Percentiles rank a stretch among this genome's conserved stretches.
Conservation (phyloP, 306 rosid genomes). For the Oemleria cerasiformis region DNA sequence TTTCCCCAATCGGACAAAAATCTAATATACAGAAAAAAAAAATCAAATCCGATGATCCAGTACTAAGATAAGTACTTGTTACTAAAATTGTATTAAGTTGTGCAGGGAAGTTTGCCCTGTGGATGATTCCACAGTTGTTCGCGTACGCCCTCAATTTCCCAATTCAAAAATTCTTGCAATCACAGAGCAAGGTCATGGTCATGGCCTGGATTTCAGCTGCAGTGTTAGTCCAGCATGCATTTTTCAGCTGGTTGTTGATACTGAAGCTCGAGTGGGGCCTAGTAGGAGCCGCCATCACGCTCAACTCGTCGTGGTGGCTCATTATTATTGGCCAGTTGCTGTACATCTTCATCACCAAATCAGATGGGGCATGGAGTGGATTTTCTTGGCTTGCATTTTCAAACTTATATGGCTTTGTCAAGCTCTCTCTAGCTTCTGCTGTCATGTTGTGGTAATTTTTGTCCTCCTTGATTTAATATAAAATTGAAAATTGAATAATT, state of each 20-base stretch:
- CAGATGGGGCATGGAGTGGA: slow-evolving; percentile 86
- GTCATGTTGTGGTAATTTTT: slow-evolving; percentile 63
- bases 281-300: slow-evolving; percentile 59
- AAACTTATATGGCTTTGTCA: slow-evolving; percentile 57
- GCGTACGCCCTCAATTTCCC: slow-evolving; percentile 73
- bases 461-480: slow-evolving; percentile 2
- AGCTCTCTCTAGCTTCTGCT: slow-evolving; percentile 79
- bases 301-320: slow-evolving; percentile 70
- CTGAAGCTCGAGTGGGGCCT: slow-evolving; percentile 59
- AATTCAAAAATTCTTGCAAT: slow-evolving; percentile 67
- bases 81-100: neutral
- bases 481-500: too few species aligned
- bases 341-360: slow-evolving; percentile 59
- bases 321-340: slow-evolving; percentile 39
- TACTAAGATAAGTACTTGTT: too few species aligned
- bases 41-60: too few species aligned
- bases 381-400: slow-evolving; percentile 68
- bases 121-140: slow-evolving; percentile 76
- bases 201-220: slow-evolving; percentile 47
- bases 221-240: slow-evolving; percentile 41
- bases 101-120: slow-evolving; percentile 57
- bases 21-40: too few species aligned
- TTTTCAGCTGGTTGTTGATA: slow-evolving; percentile 65
- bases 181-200: slow-evolving; percentile 65
- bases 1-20: too few species aligned